Conservation (phyloP, 192 early-diverging fungal genomes). For the Pilaira anomala region DNA sequence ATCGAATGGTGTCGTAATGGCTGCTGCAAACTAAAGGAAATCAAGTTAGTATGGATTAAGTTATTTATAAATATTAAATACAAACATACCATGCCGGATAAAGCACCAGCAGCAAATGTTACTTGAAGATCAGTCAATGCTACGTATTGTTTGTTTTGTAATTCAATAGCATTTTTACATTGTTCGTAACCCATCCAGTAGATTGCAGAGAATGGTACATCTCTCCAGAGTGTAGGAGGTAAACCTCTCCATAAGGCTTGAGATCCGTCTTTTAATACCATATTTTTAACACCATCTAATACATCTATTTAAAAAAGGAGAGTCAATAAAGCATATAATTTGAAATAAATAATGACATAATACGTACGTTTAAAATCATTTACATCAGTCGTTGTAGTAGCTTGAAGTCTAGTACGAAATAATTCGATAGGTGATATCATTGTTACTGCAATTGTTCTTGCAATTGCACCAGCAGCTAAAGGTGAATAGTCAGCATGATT, state of each 20-base stretch:
- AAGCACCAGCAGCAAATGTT: slow-evolving; percentile 79
- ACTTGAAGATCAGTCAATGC: slow-evolving; percentile 55
- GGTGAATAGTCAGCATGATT: slow-evolving; percentile 27
- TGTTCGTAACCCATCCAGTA: slow-evolving; percentile 92
- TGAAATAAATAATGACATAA: no score
- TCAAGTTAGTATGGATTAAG: background rate
- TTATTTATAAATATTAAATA: background rate
- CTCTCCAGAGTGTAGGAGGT: slow-evolving; percentile 85
- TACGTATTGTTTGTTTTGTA: slow-evolving; percentile 3
- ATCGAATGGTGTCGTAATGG: slow-evolving; percentile 94
- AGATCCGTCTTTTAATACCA: slow-evolving; percentile 58
- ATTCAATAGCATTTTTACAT: slow-evolving; percentile 52
- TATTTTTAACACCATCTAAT: slow-evolving; percentile 54
- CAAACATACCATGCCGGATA: slow-evolving; percentile 70
- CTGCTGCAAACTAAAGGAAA: slow-evolving; percentile 69
- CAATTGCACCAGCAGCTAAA: slow-evolving; percentile 66
- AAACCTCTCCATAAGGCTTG: slow-evolving; percentile 82
- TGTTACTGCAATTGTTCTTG: slow-evolving; percentile 76
- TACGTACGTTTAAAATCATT: slow-evolving; percentile 51
- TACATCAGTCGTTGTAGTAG: slow-evolving; percentile 45
- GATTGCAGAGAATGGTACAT: slow-evolving; percentile 92
- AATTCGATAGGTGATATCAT: slow-evolving; percentile 91
- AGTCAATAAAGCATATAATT: no score
- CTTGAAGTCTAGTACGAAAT: slow-evolving; percentile 88
- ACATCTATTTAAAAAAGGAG: slow-evolving; percentile 37